Evolutionary conservation across 2,329 filamentous ascomycete genomes (phyloP), one percentile per base, ranked within the genome.

Genomic region (Parafenestella ontariensis): DNA sequence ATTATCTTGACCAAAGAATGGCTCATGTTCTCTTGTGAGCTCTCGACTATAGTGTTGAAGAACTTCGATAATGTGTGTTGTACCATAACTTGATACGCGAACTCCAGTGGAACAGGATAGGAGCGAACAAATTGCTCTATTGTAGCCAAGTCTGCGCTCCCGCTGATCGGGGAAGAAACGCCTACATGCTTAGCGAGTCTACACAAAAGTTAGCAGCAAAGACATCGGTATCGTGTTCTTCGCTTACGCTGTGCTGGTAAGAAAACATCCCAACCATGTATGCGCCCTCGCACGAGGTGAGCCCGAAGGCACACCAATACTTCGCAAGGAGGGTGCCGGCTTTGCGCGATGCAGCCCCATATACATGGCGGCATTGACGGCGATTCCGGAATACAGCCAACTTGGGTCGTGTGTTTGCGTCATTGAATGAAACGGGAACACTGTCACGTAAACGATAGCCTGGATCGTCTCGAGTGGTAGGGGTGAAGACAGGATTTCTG

Each of bases 261-360:
- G 39, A 31, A 68, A 68, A 40, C 62, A 66, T 31, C 61, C 62
- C 2, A 68, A 49, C 65, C 64, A 68, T 28, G 65, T 62, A 21
- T 46, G 56, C 2, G 56, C 60, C 50, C 64, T 64, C 8, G 59
- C 53, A 21, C 49, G 56, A 15, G 54, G 37, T 33, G 53, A 53
- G 8, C 58, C 62, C 9, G 63, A 49, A 31, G 51, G 39, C 1
- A 64, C 57, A 10, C 59, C 58, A 33, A 65, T 62, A 49, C 56
- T 65, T 23, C 55, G 49, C 7, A 63, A 43, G 3, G 62, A 62
- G 3, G 54, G 59, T 3, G 55, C 24, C 1, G 54, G 57, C 23
- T 58, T 65, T 10, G 55, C 39, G 20, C 55, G 58, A 40, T 68
- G 58, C 15, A 68, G 43, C 1, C 65, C 65, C 60, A 62, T 61